Base-by-base conservation (phyloP, 2,329 filamentous ascomycete species). In the Celoporthe dispersa region DNA sequence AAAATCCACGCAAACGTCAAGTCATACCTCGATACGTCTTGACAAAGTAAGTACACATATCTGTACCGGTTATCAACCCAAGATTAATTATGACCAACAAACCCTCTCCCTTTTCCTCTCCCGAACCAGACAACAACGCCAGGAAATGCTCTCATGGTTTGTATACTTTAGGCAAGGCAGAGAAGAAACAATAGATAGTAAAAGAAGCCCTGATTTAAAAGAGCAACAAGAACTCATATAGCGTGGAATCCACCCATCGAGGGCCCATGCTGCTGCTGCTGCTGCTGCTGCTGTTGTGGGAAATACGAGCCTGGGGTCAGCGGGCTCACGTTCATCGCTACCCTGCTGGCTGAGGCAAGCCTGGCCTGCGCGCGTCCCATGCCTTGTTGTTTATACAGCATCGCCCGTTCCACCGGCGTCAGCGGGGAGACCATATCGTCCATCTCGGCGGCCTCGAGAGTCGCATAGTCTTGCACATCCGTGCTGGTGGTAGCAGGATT, bases 391-490 rank as follows among this genome's bases (percentile, higher is more conserved):
- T 71, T 71, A 25, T 70, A 71, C 65, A 71, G 62, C 70, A 71
- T 70, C 16, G 70, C 70, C 5, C 64, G 70, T 65, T 71, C 68
- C 8, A 71, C 70, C 2, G 70, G 70, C 2, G 70, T 71, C 1
- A 71, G 70, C 8, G 70, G 70, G 0, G 68, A 70, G 16, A 71
- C 70, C n/a, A 68, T 48, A 41, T 71, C 70, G 60, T 70, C 70
- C 70, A 71, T 71, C 65, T 71, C 70, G 48, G 70, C 70, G 28
- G 70, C 70, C 61, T 71, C 70, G 48, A 71, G 69, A 22, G 68
- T 66, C 8, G 70, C 70, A n/a, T 68, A 71, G 62, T 71, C 70
- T 53, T 68, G 69, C 5, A 63, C 64, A 14, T 71, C 65, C 1
- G 60, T 65, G 51, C 41, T 39, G 63, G n/a, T 19, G 5, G 41